These are phyloP conservation scores for Trapa bicornis DNA, from an alignment of 345 rosid genomes.

Conservation along the genomic window DNA sequence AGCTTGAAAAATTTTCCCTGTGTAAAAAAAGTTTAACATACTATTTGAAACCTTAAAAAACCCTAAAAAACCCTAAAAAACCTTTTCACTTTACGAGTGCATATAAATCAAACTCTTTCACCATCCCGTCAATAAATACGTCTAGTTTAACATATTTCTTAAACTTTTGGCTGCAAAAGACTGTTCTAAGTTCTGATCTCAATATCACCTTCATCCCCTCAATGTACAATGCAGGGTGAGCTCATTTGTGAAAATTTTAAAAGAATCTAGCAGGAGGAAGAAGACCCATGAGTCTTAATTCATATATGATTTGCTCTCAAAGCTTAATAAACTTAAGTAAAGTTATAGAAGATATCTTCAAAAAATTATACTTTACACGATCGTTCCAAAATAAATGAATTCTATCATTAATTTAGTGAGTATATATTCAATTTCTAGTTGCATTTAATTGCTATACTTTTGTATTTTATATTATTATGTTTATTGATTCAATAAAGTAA, in stretches of 20 bases:
- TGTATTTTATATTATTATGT: too few relatives aligned
- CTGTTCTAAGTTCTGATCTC: constrained; percentile 51
- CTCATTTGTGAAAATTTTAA: constrained; percentile 27
- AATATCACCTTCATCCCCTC: constrained; percentile 58
- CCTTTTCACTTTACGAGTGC: constrained; percentile 62
- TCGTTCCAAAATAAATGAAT: too few relatives aligned
- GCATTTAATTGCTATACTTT: too few relatives aligned
- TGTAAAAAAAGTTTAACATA: too few relatives aligned
- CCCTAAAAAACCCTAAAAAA: too few relatives aligned
- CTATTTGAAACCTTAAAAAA: too few relatives aligned
- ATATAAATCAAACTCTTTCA: constrained; percentile 41
- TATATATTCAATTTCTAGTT: too few relatives aligned
- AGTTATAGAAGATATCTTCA: constrained; percentile 48
- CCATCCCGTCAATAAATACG: constrained; percentile 34
- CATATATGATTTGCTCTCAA: constrained; percentile 32
- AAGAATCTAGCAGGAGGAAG: constrained; percentile 13
- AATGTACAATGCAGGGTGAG: constrained; percentile 36
- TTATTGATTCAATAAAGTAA: too few relatives aligned
- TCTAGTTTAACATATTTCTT: constrained; percentile 80
- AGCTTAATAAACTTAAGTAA: constrained; percentile 32
- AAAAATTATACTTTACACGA: too few relatives aligned
- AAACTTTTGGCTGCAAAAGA: constrained; percentile 76
- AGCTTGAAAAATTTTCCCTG: too few relatives aligned
- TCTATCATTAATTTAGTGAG: too few relatives aligned
- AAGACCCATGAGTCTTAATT: constrained; percentile 51